Evolutionary conservation across 2,329 filamentous ascomycete species (phyloP).

Genomic region (Neopestalotiopsis sp.): DNA sequence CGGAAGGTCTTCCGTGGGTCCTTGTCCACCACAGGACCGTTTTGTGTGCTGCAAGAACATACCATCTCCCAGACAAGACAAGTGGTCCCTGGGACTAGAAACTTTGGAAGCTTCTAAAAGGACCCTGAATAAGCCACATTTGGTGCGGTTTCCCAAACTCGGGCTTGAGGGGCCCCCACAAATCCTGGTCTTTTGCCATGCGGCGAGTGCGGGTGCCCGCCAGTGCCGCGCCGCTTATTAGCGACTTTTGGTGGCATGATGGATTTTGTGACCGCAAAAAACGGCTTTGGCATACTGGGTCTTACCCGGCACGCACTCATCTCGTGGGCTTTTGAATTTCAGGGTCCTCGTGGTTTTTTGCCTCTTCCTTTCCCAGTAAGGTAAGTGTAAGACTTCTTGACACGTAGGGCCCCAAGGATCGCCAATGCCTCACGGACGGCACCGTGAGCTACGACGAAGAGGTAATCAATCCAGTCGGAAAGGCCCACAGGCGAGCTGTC

Average conservation of each 20-base stretch:
- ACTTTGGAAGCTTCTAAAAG: constrained; percentile 13
- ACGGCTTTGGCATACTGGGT: neutral
- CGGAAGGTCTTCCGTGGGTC: neutral
- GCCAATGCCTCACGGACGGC: neutral
- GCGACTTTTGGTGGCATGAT: neutral
- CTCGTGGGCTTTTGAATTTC: constrained; percentile 9
- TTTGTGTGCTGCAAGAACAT: neutral
- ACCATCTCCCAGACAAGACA: neutral
- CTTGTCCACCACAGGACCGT: neutral
- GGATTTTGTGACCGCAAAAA: neutral
- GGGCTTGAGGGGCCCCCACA: neutral
- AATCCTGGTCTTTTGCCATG: constrained; percentile 12
- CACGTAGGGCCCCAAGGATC: neutral
- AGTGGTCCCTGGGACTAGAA: constrained; percentile 13
- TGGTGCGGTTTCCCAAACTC: neutral
- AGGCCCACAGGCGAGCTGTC: too few relatives aligned
- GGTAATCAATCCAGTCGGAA: too few relatives aligned
- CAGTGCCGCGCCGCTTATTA: too few relatives aligned
- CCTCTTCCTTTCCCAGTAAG: neutral
- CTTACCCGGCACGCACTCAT: neutral
- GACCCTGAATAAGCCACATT: constrained; percentile 15
- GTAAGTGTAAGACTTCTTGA: neutral
- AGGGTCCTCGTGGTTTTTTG: neutral
- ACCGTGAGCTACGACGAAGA: neutral
- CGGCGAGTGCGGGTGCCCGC: neutral